phyloP scores from a whole-genome alignment of 768 basidiomycete species.

The Xerocomus spinulosus region DNA sequence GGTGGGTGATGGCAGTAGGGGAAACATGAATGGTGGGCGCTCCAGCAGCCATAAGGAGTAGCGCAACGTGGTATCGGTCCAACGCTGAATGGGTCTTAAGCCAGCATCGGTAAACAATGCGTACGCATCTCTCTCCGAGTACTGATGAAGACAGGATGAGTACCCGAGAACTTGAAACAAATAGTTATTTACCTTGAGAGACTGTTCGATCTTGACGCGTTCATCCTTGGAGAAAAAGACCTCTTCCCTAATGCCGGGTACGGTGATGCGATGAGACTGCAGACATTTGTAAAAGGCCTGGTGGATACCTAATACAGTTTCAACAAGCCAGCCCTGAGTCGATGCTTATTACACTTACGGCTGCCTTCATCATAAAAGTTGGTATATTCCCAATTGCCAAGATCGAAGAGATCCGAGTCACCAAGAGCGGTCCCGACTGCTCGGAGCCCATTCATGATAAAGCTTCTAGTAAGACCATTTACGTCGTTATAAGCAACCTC shows the following conservation, averaged over 20 bases:
- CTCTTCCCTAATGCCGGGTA: conserved; percentile 42
- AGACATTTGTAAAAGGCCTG: conserved; percentile 80
- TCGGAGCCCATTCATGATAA: conserved; percentile 84
- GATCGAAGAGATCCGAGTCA: conserved; percentile 57
- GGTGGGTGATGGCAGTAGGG: conserved; percentile 45
- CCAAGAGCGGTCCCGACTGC: conserved; percentile 67
- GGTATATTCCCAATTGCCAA: conserved; percentile 73
- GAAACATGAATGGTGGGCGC: conserved; percentile 77
- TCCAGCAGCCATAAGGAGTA: conserved; percentile 93
- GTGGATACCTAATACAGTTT: conserved; percentile 57
- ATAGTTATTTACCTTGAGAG: conserved; percentile 65
- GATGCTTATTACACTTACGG: conserved; percentile 32
- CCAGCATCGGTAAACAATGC: conserved; percentile 68
- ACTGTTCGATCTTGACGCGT: conserved; percentile 79
- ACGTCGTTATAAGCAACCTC: conserved; percentile 86
- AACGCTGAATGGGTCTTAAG: conserved; percentile 81
- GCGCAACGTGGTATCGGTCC: conserved; percentile 65
- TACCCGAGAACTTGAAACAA: not conserved
- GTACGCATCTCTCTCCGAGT: conserved; percentile 66
- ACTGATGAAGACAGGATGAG: conserved; percentile 43
- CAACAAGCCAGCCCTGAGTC: not conserved
- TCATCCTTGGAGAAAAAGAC: conserved; percentile 66
- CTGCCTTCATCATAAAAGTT: conserved; percentile 51
- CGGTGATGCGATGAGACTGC: conserved; percentile 49
- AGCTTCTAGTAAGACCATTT: conserved; percentile 63